Evolutionary conservation across 208 protist genomes (phyloP), one percentile per base, ranked within the genome.

Genomic region (Crithidia thermophila): DNA sequence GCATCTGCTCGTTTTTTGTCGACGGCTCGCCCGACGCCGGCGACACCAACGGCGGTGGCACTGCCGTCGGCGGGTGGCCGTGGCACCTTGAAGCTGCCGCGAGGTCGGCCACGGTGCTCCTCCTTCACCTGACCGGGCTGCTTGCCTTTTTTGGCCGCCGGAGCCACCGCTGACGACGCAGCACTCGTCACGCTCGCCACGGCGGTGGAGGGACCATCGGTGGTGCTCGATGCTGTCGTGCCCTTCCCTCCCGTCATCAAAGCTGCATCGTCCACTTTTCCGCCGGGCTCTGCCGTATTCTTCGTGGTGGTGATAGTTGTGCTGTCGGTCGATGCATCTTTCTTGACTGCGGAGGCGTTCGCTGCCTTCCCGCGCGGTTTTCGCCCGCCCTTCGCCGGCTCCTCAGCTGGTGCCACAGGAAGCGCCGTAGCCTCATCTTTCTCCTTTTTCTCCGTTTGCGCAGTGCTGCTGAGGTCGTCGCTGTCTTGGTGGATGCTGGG

Each of bases 51-150:
- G 4, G 39, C 42, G n/a, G 57, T 21, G 18, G 39, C 42, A 13
- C 57, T 16, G 39, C 43, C 49, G 37, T 67, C 33, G 27, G 39
- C n/a, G 9, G 39, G 8, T 6, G 47, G 47, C 11, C 67, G 57
- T 0, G 50, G 57, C 10, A 30, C 28, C 58, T 73, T 73, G 58
- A 66, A 66, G 50, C 58, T 66, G 39, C 67, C 58, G 20, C 56
- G 46, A 16, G 67, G 67, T 0, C 67, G 67, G 1, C 67, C 67
- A 9, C 67, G 67, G 50, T 73, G 67, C 50, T 73, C 67, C 42
- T 73, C 67, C 33, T 42, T 59, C 62, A 52, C 60, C 21, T 64
- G n/a, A n/a, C n/a, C n/a, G n/a, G n/a, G 55, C 20, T 50, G 33
- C 30, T 63, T 63, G n/a, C 23, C 42, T 21, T 27, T 49, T n/a